Percentiles rank a stretch among this genome's conserved stretches.
Evolutionary conservation across 163 green algal species (phyloP).

Genomic region (Scenedesmus sp.): DNA sequence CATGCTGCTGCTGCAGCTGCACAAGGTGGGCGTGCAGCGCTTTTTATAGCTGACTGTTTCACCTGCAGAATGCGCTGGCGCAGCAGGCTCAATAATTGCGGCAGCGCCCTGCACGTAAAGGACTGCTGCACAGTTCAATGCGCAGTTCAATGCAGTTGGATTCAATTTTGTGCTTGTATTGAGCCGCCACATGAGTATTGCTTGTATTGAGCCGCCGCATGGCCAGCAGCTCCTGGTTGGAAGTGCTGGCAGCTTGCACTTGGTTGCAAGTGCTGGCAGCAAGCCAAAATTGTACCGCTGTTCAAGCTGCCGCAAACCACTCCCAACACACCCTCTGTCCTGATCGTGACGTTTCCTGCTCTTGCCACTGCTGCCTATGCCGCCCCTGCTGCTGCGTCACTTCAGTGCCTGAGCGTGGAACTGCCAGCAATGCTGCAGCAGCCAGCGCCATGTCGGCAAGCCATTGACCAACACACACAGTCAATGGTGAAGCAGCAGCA

Average conservation of each 20-base stretch:
- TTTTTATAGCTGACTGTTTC: background rate
- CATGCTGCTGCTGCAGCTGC: background rate
- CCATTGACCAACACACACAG: background rate
- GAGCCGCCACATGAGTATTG: no score
- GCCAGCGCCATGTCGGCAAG: background rate
- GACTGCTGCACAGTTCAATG: no score
- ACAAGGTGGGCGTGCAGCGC: background rate
- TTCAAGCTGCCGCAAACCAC: background rate
- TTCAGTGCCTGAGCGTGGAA: background rate
- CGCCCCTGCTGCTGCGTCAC: background rate
- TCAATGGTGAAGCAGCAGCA: constrained; percentile 16
- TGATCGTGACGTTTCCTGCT: background rate
- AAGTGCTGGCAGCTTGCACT: no score
- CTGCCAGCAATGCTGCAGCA: background rate
- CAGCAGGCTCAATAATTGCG: no score
- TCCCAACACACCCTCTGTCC: background rate
- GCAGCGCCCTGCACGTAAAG: no score
- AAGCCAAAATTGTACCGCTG: no score
- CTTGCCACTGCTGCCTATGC: background rate
- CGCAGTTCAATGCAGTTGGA: no score
- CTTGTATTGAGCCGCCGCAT: no score
- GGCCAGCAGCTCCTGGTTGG: background rate
- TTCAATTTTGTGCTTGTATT: no score
- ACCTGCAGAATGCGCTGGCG: background rate
- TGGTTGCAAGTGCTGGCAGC: background rate